Percentiles rank a stretch among this genome's conserved stretches.
Conservation (phyloP, 176 grass and related monocot genomes). For the Carex pumila region DNA sequence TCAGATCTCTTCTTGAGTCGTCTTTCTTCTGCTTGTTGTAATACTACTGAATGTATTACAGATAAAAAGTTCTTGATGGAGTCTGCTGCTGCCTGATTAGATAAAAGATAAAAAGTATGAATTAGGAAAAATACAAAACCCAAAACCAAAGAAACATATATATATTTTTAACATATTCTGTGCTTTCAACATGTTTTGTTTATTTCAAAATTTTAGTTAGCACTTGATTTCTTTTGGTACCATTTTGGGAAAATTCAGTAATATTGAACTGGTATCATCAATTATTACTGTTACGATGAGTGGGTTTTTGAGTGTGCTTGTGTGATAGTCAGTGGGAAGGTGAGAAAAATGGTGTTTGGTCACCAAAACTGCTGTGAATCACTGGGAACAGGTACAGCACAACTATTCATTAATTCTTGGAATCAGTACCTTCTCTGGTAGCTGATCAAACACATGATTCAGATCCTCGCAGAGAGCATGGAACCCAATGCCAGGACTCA, state of each 20-base stretch:
- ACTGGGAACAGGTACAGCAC: background rate
- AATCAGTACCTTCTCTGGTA: conserved; percentile 72
- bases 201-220: background rate
- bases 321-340: background rate
- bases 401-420: background rate
- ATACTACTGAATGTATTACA: conserved; percentile 56
- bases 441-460: conserved; percentile 43
- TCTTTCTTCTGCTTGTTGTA: conserved; percentile 69
- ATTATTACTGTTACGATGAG: background rate
- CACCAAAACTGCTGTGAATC: too few species aligned
- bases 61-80: conserved; percentile 74
- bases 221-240: background rate
- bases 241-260: background rate
- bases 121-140: background rate
- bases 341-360: background rate
- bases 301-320: background rate
- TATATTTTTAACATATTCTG: background rate
- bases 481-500: conserved; percentile 51
- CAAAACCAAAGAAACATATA: background rate
- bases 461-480: conserved; percentile 58
- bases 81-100: conserved; percentile 73
- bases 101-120: conserved; percentile 1
- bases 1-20: conserved; percentile 68
- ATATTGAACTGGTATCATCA: background rate
- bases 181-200: background rate